Evolutionary conservation across 257 asterid species (phyloP).

Genomic region (Solanum neorickii): DNA sequence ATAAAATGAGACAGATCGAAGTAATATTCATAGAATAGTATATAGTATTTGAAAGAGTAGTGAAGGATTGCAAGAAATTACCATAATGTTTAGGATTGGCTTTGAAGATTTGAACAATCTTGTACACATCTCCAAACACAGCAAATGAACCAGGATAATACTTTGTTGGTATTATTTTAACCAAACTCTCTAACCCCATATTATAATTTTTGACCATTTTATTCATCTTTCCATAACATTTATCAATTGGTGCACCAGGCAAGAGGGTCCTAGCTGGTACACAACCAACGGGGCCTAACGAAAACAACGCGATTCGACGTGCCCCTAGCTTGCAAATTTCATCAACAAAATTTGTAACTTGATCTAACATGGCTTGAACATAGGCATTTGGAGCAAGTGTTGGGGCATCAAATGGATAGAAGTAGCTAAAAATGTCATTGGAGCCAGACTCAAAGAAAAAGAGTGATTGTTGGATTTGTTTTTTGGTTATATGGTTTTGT

Average conservation of each 20-base stretch:
- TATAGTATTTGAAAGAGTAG: neutral
- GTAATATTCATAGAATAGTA: neutral
- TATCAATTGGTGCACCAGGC: conserved; percentile 40
- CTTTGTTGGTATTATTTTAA: conserved; percentile 15
- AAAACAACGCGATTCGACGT: conserved; percentile 36
- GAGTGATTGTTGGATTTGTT: conserved; percentile 20
- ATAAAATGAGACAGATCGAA: neutral
- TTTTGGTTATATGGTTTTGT: conserved; percentile 23
- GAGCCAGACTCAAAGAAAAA: conserved; percentile 64
- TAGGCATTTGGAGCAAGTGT: conserved; percentile 34
- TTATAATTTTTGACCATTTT: conserved; percentile 51
- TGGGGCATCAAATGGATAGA: conserved; percentile 33
- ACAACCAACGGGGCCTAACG: conserved; percentile 72
- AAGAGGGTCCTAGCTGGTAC: conserved; percentile 52
- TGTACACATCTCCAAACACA: conserved; percentile 48
- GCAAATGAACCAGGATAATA: conserved; percentile 31
- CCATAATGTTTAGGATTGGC: conserved; percentile 41
- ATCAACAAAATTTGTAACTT: conserved; percentile 17
- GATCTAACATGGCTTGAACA: conserved; percentile 37
- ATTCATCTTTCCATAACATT: conserved; percentile 58
- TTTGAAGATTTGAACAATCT: conserved; percentile 28
- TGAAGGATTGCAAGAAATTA: conserved; percentile 1
- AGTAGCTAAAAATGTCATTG: conserved; percentile 55
- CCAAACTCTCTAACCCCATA: conserved; percentile 35
- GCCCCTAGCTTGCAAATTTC: conserved; percentile 38